Conservation (phyloP, 2,329 filamentous ascomycete genomes). For the Myrmaecium sp. region DNA sequence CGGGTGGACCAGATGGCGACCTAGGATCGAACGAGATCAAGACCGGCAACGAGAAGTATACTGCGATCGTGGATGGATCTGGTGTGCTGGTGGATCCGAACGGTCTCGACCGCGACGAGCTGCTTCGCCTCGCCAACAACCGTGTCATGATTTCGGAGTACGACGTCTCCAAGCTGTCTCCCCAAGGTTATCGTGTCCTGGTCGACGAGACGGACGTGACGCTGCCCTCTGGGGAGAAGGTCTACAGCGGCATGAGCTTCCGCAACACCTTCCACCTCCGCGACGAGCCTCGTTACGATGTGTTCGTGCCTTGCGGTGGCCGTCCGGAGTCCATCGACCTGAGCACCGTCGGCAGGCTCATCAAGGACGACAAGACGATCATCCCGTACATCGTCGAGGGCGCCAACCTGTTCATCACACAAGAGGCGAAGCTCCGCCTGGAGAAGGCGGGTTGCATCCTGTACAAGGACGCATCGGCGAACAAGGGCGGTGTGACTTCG, state of each 20-base stretch:
- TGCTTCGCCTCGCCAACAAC: slow-evolving; percentile 67
- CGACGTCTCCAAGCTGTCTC: slow-evolving; percentile 68
- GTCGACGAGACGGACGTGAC: slow-evolving; percentile 80
- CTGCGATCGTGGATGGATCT: slow-evolving; percentile 84
- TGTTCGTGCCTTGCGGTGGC: slow-evolving; percentile 91
- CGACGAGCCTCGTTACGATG: slow-evolving; percentile 52
- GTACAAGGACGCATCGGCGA: slow-evolving; percentile 95
- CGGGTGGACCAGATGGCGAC: slow-evolving; percentile 90
- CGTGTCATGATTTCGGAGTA: slow-evolving; percentile 84
- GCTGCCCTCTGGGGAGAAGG: slow-evolving; percentile 71
- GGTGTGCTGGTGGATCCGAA: slow-evolving; percentile 89
- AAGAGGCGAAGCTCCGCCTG: slow-evolving; percentile 88
- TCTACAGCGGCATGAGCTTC: slow-evolving; percentile 88
- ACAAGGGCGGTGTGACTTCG: slow-evolving; percentile 96
- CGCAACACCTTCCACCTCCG: slow-evolving; percentile 95
- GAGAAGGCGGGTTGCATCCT: slow-evolving; percentile 90
- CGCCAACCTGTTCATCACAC: slow-evolving; percentile 95
- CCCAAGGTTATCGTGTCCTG: slow-evolving; percentile 76
- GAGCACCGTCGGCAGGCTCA: slow-evolving; percentile 70
- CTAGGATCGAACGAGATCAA: slow-evolving; percentile 96
- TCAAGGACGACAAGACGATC: slow-evolving; percentile 70
- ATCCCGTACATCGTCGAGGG: slow-evolving; percentile 96
- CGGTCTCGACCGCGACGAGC: slow-evolving; percentile 69
- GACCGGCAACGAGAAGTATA: slow-evolving; percentile 89
- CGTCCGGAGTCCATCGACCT: slow-evolving; percentile 94